Percentiles rank a stretch among this genome's conserved stretches.
Evolutionary conservation across 2,329 filamentous ascomycete genomes (phyloP).

Genomic region (Tolypocladium pustulatum): DNA sequence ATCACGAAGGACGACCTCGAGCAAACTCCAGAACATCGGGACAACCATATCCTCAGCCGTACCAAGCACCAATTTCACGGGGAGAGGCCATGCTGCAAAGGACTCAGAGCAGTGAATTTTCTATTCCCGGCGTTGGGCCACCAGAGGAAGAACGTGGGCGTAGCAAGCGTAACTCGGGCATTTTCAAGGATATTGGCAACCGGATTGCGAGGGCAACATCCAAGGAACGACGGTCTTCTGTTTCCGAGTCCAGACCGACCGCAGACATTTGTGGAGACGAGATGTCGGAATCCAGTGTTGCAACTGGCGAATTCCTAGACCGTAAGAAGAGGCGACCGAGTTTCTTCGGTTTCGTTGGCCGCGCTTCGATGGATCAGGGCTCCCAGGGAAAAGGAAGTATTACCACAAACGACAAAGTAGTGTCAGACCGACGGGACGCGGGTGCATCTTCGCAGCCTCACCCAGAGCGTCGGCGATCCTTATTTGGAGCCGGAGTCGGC

Average conservation of each 20-base stretch:
- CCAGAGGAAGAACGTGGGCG: constrained; percentile 24
- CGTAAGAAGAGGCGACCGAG: constrained; percentile 27
- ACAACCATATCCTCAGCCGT: constrained; percentile 7
- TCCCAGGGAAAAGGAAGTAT: not conserved
- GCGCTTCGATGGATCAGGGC: constrained; percentile 11
- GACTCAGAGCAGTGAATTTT: constrained; percentile 27
- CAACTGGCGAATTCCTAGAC: constrained; percentile 24
- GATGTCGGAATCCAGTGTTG: constrained; percentile 28
- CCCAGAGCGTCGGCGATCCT: constrained; percentile 27
- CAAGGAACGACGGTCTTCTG: constrained; percentile 18
- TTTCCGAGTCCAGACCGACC: constrained; percentile 8
- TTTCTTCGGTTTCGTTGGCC: constrained; percentile 23
- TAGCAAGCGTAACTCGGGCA: constrained; percentile 26
- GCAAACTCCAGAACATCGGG: constrained; percentile 4
- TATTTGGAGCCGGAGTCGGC: constrained; percentile 21
- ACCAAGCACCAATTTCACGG: constrained; percentile 6
- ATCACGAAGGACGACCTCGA: constrained; percentile 3
- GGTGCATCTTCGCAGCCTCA: constrained; percentile 10
- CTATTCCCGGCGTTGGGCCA: constrained; percentile 23
- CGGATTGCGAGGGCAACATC: constrained; percentile 26
- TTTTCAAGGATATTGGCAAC: constrained; percentile 43
- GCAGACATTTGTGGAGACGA: constrained; percentile 23
- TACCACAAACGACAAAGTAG: constrained; percentile 5
- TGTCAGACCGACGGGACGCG: constrained; percentile 5
- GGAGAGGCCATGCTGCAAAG: constrained; percentile 24